Percentiles rank a stretch among this genome's conserved stretches.
Evolutionary conservation across 2,329 filamentous ascomycete genomes (phyloP).

Genomic region (Colletotrichum destructivum): DNA sequence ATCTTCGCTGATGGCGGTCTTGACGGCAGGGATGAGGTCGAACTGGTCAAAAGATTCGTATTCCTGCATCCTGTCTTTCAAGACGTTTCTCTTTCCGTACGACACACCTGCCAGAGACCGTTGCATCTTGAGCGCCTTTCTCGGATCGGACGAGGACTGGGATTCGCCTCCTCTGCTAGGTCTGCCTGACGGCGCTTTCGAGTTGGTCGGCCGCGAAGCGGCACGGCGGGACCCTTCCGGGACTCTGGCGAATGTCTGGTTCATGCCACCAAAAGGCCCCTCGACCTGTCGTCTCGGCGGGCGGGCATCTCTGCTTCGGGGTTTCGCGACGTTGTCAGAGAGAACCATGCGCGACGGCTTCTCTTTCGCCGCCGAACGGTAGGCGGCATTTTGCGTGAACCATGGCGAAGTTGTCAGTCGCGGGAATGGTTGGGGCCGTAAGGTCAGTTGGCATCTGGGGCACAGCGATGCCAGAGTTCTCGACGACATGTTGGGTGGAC

Average conservation of each 20-base stretch:
- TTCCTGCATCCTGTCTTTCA: constrained; percentile 72
- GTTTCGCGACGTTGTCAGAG: constrained; percentile 66
- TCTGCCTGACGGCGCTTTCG: constrained; percentile 51
- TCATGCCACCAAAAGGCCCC: constrained; percentile 71
- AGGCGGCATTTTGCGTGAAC: constrained; percentile 54
- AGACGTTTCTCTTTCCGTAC: constrained; percentile 74
- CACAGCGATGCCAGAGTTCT: constrained; percentile 40
- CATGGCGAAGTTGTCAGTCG: constrained; percentile 49
- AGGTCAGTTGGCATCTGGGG: constrained; percentile 37
- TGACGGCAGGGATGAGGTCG: constrained; percentile 78
- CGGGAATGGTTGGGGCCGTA: constrained; percentile 29
- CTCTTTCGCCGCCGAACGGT: constrained; percentile 51
- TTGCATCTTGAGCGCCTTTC: constrained; percentile 95
- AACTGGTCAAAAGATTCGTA: constrained; percentile 88
- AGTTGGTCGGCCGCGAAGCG: constrained; percentile 26
- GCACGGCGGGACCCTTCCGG: constrained; percentile 32
- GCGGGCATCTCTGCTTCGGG: constrained; percentile 52
- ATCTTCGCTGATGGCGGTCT: constrained; percentile 79
- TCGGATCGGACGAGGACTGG: constrained; percentile 43
- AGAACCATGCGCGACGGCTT: constrained; percentile 72
- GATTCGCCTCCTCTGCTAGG: constrained; percentile 48
- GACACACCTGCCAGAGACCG: constrained; percentile 81
- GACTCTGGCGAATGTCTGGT: constrained; percentile 64
- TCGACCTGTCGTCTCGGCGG: constrained; percentile 56
- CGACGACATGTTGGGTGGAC: constrained; percentile 39